Evolutionary conservation across 2,329 filamentous ascomycete species (phyloP).

Genomic region (Metarhizium album): DNA sequence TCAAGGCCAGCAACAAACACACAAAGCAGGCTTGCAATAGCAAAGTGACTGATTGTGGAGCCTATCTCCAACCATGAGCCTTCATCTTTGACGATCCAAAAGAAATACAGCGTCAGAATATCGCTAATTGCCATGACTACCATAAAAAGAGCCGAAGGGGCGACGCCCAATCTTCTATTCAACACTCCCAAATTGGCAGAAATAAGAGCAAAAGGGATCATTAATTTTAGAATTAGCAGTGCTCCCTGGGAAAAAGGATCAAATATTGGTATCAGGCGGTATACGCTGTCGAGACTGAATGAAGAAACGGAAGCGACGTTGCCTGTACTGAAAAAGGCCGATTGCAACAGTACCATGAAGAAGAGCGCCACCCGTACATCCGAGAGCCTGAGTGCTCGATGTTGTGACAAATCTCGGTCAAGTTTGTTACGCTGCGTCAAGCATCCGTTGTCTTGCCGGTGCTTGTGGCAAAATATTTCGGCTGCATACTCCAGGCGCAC

Average conservation of each 20-base stretch:
- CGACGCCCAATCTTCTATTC: slow-evolving; percentile 72
- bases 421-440: neutral
- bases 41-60: slow-evolving; percentile 91
- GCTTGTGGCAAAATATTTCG: slow-evolving; percentile 11
- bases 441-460: slow-evolving; percentile 7
- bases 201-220: slow-evolving; percentile 87
- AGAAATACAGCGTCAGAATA: slow-evolving; percentile 88
- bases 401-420: slow-evolving; percentile 12
- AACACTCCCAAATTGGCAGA: slow-evolving; percentile 91
- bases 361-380: slow-evolving; percentile 85
- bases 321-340: slow-evolving; percentile 92
- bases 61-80: slow-evolving; percentile 97
- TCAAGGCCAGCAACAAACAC: slow-evolving; percentile 87
- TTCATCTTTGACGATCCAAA: slow-evolving; percentile 94
- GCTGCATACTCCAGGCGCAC: slow-evolving; percentile 81
- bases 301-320: slow-evolving; percentile 91
- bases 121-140: slow-evolving; percentile 86
- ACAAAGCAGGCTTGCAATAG: slow-evolving; percentile 79
- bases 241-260: slow-evolving; percentile 87
- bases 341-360: slow-evolving; percentile 90
- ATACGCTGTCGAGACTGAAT: slow-evolving; percentile 86
- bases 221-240: slow-evolving; percentile 75
- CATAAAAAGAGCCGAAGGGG: slow-evolving; percentile 87
- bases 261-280: slow-evolving; percentile 80
- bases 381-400: slow-evolving; percentile 63